These are phyloP conservation scores for Rhodotorula mucilaginosa DNA, from an alignment of 1,284 basidiomycete species.

Conservation along the genomic window DNA sequence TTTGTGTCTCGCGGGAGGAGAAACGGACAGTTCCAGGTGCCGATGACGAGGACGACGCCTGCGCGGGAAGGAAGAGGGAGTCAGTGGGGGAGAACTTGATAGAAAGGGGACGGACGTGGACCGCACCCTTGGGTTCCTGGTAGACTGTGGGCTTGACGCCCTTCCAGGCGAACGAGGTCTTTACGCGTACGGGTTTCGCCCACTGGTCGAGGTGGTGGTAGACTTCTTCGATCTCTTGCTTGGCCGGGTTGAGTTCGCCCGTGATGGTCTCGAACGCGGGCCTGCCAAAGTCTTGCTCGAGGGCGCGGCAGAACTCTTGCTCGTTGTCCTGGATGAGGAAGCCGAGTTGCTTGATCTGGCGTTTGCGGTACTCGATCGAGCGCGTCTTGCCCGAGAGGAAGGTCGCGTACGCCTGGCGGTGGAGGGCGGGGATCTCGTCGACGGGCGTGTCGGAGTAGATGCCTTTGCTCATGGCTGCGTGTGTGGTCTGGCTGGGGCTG, in stretches of 20 bases:
- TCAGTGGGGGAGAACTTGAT: background rate
- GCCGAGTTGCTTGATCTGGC: conserved; percentile 50
- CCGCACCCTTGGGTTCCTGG: conserved; percentile 48
- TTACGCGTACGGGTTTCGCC: conserved; percentile 47
- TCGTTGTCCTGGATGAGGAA: conserved; percentile 46
- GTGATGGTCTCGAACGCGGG: conserved; percentile 48
- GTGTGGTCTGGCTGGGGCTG: background rate
- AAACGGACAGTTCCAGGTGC: conserved; percentile 47
- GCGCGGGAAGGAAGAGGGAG: background rate
- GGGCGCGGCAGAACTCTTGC: conserved; percentile 44
- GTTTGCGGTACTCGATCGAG: conserved; percentile 48
- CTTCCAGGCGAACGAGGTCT: conserved; percentile 46
- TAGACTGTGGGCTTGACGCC: conserved; percentile 47
- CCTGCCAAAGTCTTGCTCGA: conserved; percentile 49
- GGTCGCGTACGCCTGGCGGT: conserved; percentile 9
- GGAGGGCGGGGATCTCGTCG: background rate
- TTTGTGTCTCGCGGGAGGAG: too few species aligned
- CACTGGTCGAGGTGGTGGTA: conserved; percentile 48
- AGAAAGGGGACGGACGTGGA: too few species aligned
- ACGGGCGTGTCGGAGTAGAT: conserved; percentile 1
- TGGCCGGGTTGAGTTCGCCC: conserved; percentile 46
- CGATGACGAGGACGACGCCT: conserved; percentile 47
- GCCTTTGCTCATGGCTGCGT: background rate
- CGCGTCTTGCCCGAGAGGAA: conserved; percentile 50
- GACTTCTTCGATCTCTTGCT: conserved; percentile 46